Percentiles rank a stretch among this genome's conserved stretches.
Conservation (phyloP, 169 alveolate genomes). For the Plasmodium inui region DNA sequence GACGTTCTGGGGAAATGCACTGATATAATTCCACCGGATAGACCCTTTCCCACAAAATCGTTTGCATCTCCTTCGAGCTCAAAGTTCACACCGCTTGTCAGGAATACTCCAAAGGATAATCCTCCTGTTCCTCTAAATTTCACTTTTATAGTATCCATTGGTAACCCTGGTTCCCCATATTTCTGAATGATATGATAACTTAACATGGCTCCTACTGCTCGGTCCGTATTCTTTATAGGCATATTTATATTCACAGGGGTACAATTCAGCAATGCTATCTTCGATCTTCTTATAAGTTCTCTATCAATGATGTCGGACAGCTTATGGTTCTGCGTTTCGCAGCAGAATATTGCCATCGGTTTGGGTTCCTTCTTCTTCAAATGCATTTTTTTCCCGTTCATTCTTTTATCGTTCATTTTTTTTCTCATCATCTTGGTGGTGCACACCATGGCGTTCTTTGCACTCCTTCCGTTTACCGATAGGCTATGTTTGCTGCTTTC, state of each 20-base stretch:
- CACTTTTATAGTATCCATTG: conserved; percentile 75
- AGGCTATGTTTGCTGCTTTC: conserved; percentile 5
- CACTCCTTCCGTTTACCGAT: conserved; percentile 6
- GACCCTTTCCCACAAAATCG: conserved; percentile 86
- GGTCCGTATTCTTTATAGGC: conserved; percentile 80
- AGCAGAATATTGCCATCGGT: conserved; percentile 73
- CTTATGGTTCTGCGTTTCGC: conserved; percentile 77
- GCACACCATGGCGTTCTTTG: conserved; percentile 11
- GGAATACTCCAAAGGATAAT: conserved; percentile 83
- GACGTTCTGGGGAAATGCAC: conserved; percentile 78
- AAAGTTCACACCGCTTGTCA: conserved; percentile 81
- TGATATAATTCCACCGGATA: conserved; percentile 84
- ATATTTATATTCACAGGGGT: conserved; percentile 73
- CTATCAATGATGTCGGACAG: conserved; percentile 73
- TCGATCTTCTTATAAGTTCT: conserved; percentile 73
- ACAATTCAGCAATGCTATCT: conserved; percentile 48
- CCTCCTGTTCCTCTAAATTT: conserved; percentile 82
- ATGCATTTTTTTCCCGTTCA: conserved; percentile 62
- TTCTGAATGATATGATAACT: conserved; percentile 78
- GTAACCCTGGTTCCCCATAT: conserved; percentile 75
- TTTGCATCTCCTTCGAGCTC: conserved; percentile 88
- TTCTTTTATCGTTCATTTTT: conserved; percentile 9
- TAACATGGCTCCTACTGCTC: conserved; percentile 86
- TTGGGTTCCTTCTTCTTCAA: conserved; percentile 35
- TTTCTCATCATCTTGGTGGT: conserved; percentile 8